A percentile compares a stretch with the other conserved stretches of the same genome.
phyloP scores from a whole-genome alignment of 257 asterid species.

The Nicotiana knightiana region DNA sequence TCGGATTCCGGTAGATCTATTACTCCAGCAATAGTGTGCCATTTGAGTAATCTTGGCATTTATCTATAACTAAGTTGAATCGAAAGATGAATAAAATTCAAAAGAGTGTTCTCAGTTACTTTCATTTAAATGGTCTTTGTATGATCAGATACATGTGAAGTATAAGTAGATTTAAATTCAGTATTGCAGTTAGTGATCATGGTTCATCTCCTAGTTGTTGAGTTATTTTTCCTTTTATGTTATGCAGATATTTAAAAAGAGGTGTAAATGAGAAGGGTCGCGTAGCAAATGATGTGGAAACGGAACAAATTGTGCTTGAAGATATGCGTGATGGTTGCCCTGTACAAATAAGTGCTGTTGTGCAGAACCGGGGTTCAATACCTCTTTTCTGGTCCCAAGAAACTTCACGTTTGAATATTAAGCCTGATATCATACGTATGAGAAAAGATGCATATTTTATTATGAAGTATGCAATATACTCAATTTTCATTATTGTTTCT shows the following conservation, averaged over 20 bases:
- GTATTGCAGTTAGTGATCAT: not conserved
- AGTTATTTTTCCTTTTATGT: constrained; percentile 13
- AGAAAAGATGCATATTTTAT: constrained; percentile 1
- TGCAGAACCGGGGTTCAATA: constrained; percentile 91
- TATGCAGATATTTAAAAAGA: constrained; percentile 67
- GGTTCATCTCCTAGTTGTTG: not conserved
- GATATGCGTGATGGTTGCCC: constrained; percentile 48
- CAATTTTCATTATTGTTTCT: constrained; percentile 17
- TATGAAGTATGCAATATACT: constrained; percentile 8
- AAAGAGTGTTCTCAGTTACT: not conserved
- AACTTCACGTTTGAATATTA: constrained; percentile 71
- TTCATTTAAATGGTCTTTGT: not conserved
- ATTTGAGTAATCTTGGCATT: not conserved
- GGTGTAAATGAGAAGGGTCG: constrained; percentile 96
- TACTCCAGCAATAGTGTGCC: not conserved
- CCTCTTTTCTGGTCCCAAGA: constrained; percentile 99
- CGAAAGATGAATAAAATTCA: not conserved
- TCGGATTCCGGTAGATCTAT: not conserved
- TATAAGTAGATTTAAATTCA: not conserved
- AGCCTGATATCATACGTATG: constrained; percentile 85
- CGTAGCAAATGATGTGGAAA: constrained; percentile 97
- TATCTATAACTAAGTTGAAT: not conserved
- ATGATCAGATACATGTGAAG: not conserved
- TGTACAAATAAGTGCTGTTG: constrained; percentile 66
- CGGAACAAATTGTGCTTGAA: constrained; percentile 88